Conservation (phyloP, 2,329 filamentous ascomycete genomes). For the Talaromyces sp. region DNA sequence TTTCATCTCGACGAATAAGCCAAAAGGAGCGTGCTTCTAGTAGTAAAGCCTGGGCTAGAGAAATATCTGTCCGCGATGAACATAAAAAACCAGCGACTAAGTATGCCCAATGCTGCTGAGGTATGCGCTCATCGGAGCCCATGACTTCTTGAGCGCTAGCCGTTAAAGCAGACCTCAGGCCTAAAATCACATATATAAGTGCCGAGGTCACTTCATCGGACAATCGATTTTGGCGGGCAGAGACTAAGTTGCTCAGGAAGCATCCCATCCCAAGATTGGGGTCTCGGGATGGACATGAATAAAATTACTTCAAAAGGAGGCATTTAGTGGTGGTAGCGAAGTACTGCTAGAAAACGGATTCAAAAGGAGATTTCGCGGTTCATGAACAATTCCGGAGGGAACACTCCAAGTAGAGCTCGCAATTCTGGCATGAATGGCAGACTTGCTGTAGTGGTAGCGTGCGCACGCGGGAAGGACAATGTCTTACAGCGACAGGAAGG, state of each 20-base stretch:
- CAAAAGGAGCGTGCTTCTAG: neutral
- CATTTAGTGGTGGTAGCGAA: neutral
- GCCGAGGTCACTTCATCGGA: neutral
- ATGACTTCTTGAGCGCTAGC: neutral
- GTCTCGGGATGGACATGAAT: neutral
- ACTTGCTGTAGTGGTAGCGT: neutral
- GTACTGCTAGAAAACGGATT: neutral
- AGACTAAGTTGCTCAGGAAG: neutral
- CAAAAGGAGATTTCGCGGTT: neutral
- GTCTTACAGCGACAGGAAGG: neutral
- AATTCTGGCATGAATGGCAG: neutral
- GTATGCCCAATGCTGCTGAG: neutral
- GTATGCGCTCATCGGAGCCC: neutral
- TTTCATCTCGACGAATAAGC: neutral
- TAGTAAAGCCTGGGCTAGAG: neutral
- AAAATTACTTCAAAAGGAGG: neutral
- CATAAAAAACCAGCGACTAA: neutral
- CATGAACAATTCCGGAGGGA: neutral
- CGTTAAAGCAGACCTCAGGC: neutral
- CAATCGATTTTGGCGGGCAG: neutral
- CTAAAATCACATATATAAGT: neutral
- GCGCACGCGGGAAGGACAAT: neutral
- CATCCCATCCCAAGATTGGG: neutral
- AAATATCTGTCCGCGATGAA: neutral
- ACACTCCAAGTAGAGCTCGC: neutral